Conservation (phyloP, 1,284 basidiomycete species). For the Agroathelia rolfsii region DNA sequence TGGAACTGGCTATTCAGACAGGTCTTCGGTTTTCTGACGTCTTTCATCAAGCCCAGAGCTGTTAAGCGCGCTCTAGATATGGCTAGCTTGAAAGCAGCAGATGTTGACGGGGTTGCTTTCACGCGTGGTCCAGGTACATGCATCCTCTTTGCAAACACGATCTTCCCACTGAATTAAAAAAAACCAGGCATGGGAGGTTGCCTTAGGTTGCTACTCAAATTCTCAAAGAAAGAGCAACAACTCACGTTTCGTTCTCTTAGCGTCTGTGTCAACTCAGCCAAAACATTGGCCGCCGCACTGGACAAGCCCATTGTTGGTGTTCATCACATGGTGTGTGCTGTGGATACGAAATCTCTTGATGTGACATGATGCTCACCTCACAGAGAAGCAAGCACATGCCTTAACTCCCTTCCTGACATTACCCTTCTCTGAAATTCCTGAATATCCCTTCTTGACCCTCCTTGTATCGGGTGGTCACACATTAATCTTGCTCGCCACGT, state of each 20-base stretch:
- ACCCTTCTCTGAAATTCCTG: constrained; percentile 36
- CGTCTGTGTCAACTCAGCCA: constrained; percentile 72
- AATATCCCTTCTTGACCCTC: constrained; percentile 81
- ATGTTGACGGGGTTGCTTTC: constrained; percentile 83
- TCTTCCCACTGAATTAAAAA: constrained; percentile 3
- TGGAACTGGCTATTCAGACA: constrained; percentile 4
- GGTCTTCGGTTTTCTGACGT: constrained; percentile 3
- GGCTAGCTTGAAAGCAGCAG: constrained; percentile 44
- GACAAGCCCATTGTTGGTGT: constrained; percentile 80
- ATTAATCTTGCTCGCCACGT: constrained; percentile 67
- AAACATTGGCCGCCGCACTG: constrained; percentile 67
- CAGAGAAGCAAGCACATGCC: constrained; percentile 82
- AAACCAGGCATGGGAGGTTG: constrained; percentile 67
- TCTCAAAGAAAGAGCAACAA: no score
- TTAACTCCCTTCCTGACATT: constrained; percentile 75
- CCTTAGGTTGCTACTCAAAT: no score
- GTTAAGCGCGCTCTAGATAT: constrained; percentile 59
- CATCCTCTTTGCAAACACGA: neutral
- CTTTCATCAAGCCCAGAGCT: constrained; percentile 55
- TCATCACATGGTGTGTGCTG: constrained; percentile 77
- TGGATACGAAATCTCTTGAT: constrained; percentile 1
- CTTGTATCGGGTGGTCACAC: constrained; percentile 90
- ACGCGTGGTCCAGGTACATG: constrained; percentile 77
- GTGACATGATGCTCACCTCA: constrained; percentile 5
- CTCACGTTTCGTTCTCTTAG: no score